phyloP scores from a whole-genome alignment of 1,284 basidiomycete genomes.

The Boletus smithii region DNA sequence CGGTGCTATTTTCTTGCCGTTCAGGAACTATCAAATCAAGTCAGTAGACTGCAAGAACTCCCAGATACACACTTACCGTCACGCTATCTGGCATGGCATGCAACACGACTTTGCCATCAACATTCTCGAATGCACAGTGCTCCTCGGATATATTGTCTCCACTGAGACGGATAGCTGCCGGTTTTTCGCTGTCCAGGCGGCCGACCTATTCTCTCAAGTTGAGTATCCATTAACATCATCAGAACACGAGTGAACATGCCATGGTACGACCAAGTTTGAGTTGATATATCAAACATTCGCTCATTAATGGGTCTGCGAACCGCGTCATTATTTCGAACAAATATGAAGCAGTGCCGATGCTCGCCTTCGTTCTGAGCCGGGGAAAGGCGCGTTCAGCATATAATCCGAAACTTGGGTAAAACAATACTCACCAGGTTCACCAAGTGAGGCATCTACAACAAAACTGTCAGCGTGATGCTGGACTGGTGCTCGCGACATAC shows the following conservation, averaged over 20 bases:
- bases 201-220: constrained; percentile 58
- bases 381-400: constrained; percentile 12
- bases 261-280: constrained; percentile 85
- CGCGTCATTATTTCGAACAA: constrained; percentile 17
- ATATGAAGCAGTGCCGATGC: constrained; percentile 6
- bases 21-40: constrained; percentile 64
- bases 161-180: constrained; percentile 88
- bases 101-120: constrained; percentile 81
- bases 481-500: constrained; percentile 19
- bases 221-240: constrained; percentile 11
- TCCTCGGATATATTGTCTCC: constrained; percentile 89
- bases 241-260: constrained; percentile 37
- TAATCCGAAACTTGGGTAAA: constrained; percentile 13
- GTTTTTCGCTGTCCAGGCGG: constrained; percentile 73
- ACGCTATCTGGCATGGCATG: constrained; percentile 76
- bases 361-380: constrained; percentile 75
- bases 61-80: constrained; percentile 57
- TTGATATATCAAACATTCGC: constrained; percentile 92
- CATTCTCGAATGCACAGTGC: constrained; percentile 90
- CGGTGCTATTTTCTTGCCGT: constrained; percentile 82
- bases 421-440: constrained; percentile 79
- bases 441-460: constrained; percentile 80
- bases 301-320: constrained; percentile 76
- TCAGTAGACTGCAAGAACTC: constrained; percentile 5
- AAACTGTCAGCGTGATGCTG: constrained; percentile 13